Conservation (phyloP, 257 asterid species). For the Jacaranda mimosifolia region DNA sequence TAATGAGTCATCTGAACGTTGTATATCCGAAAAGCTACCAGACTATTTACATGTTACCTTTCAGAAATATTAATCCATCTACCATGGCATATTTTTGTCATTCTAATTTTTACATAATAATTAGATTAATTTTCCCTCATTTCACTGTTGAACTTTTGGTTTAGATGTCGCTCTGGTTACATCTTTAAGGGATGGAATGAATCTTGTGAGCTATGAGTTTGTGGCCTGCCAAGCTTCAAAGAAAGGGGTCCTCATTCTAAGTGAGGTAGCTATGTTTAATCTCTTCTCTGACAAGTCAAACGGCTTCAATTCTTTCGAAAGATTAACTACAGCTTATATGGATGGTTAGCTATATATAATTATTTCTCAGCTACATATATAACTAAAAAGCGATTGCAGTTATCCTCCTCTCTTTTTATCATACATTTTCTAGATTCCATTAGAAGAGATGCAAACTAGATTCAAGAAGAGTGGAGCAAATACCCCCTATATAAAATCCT, state of each 20-base stretch:
- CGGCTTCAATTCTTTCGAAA: not conserved
- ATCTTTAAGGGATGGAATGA: constrained; percentile 96
- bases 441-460: not conserved
- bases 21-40: constrained; percentile 2
- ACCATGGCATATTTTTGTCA: not conserved
- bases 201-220: constrained; percentile 94
- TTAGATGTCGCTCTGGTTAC: constrained; percentile 90
- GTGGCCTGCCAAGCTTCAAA: constrained; percentile 93
- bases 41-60: constrained; percentile 3
- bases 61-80: not conserved
- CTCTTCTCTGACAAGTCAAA: constrained; percentile 4
- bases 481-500: not conserved
- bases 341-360: too few species aligned
- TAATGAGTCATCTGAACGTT: constrained; percentile 4
- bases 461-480: not conserved
- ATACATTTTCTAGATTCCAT: not conserved
- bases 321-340: too few species aligned
- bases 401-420: not conserved
- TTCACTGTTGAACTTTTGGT: constrained; percentile 27
- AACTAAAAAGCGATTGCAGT: not conserved
- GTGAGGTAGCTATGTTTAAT: constrained; percentile 69
- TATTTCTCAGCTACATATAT: too few species aligned
- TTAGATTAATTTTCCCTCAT: not conserved
- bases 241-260: constrained; percentile 94
- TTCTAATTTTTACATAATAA: constrained; percentile 18